Base-by-base conservation (phyloP, 805 yeast genomes). In the Ogataea degrootiae region DNA sequence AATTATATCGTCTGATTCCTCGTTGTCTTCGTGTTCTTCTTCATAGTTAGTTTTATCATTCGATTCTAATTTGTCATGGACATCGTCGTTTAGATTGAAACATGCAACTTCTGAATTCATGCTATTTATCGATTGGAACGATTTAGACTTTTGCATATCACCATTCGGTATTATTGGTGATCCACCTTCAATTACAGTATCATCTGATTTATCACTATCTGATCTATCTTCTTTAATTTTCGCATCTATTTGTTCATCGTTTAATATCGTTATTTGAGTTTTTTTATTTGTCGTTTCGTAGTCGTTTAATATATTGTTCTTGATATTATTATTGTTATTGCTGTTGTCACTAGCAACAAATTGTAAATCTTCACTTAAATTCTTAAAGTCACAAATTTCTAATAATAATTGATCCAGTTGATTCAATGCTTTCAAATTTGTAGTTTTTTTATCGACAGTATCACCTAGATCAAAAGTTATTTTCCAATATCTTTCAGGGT, bases 401-500 rank as follows among this genome's bases (percentile, higher is more conserved):
- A 34, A 39, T 16, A 65, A 47, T 14, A 43, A 21, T 4, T 34
- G 31, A 39, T 55, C 59, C 15, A 47, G 45, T 12, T 38, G 22
- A 12, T 34, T 19, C 5, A 56, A 36, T 2, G 21, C 22, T 48
- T 68, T 72, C 43, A 74, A 59, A 19, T 52, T 26, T 26, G 12
- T 6, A 6, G 31, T 9, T 26, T 9, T 9, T 16, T n/a, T 12
- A 15, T 39, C 34, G 15, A 26, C n/a, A 12, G n/a, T 51, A 4
- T 52, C 49, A 0, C 74, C 58, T 40, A 63, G 11, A 26, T 26
- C 65, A 6, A 78, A 55, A 34, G 68, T 65, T 9, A 79, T 70
- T 49, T 73, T 74, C 96, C 95, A 87, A 63, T 80, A 85, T 56
- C 92, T 68, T 52, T 81, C 84, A 0, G 95, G 95, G 56, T 85